Base-by-base conservation (phyloP, 441 rosid genomes). In the Populus hybrid region DNA sequence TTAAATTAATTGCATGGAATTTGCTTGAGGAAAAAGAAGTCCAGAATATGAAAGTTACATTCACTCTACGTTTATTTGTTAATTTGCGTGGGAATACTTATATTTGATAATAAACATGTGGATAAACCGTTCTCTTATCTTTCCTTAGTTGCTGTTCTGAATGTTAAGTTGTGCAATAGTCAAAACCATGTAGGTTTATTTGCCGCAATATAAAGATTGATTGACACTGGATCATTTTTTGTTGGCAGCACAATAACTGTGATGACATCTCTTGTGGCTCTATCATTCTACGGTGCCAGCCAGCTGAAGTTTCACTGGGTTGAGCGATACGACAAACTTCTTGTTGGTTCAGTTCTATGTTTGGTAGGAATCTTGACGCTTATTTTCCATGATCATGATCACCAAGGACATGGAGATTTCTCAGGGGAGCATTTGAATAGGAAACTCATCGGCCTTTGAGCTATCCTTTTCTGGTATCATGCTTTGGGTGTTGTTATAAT, bases 241-340 rank as follows among this genome's bases (percentile, higher is more conserved):
- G 61, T 78, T 70, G 46, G 85, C 96, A 95, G 98, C 86, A 93
- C 99, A 36, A 89, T 93, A 69, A 82, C 91, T 64, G 99, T 95
- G 84, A 95, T 95, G 99, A 94, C 97, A 67, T 95, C 97, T 1
- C 82, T 95, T 76, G 99, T 95, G 83, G 99, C 99, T 74, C 85
- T 94, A 68, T 94, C 99, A 2, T 95, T 92, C 88, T 95, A 94
- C n/a, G 99, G 98, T 75, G 99, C 99, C 23, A 91, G 98, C 86
- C 97, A 95, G 87, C 86, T 95, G 34, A 95, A 95, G 84, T 95
- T 95, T 81, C 97, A 90, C 73, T 95, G 99, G 99, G 97, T 92
- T 85, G 98, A 94, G 83, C 88, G 89, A 34, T 94, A 94, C 38
- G 99, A 95, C 90, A 95, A 95, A 78, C 93, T 94, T 78, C 93